phyloP scores from a whole-genome alignment of 2,329 filamentous ascomycete genomes.

The Clarireedia paspali region DNA sequence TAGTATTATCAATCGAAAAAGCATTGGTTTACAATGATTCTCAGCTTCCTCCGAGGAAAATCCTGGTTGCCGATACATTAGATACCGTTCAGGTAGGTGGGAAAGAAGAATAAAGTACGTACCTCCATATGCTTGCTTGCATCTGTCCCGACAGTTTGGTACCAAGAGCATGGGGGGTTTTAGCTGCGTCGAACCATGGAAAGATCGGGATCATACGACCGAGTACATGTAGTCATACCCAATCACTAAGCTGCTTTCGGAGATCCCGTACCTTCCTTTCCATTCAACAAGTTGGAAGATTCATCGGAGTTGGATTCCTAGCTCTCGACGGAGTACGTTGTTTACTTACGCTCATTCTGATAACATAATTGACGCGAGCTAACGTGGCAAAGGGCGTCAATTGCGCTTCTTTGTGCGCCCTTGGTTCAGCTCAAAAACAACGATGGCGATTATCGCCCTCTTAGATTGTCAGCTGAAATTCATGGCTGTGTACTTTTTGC shows the following conservation, averaged over 20 bases:
- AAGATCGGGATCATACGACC: not conserved
- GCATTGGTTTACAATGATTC: no score
- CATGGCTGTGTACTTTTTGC: not conserved
- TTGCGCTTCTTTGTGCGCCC: slow-evolving; percentile 6
- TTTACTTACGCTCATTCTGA: not conserved
- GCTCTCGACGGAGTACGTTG: not conserved
- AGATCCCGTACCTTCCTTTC: not conserved
- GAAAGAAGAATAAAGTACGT: not conserved
- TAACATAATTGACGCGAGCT: not conserved
- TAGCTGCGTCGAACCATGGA: not conserved
- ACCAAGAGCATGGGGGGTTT: not conserved
- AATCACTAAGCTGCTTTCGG: not conserved
- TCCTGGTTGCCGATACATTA: no score
- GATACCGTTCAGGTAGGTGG: no score
- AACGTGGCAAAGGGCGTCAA: slow-evolving; percentile 4
- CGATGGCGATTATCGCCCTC: not conserved
- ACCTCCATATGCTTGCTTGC: not conserved
- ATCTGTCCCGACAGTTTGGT: slow-evolving; percentile 4
- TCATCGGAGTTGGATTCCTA: not conserved
- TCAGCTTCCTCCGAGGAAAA: no score
- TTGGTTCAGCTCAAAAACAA: not conserved
- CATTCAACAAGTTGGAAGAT: not conserved
- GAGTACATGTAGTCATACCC: not conserved
- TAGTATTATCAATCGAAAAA: no score
- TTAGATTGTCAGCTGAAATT: not conserved